A percentile compares a stretch with the other conserved stretches of the same genome.
phyloP scores from a whole-genome alignment of 345 rosid genomes.

The Mercurialis annua region DNA sequence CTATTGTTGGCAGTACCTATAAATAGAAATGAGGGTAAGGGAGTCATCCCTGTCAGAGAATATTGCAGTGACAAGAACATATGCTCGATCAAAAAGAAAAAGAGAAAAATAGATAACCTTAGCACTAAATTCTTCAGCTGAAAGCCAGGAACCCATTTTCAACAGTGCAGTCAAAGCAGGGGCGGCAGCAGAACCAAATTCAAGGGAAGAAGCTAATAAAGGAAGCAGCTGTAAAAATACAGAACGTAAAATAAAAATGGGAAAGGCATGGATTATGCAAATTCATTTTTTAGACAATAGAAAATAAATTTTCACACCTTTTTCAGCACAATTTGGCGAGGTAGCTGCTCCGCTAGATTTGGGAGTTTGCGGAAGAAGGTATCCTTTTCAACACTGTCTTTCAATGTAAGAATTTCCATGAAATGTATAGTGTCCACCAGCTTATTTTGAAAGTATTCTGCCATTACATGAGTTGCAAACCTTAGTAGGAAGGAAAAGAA shows the following conservation, averaged over 20 bases:
- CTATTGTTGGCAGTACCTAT: constrained; percentile 82
- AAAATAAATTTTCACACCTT: constrained; percentile 51
- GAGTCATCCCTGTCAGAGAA: not conserved
- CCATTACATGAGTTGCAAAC: constrained; percentile 28
- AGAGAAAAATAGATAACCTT: constrained; percentile 47
- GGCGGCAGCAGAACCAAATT: constrained; percentile 97
- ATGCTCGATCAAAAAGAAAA: constrained; percentile 1
- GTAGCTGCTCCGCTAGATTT: constrained; percentile 95
- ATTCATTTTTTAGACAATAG: constrained; percentile 15
- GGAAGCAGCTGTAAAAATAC: constrained; percentile 83
- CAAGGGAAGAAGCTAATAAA: constrained; percentile 92
- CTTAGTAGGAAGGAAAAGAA: not conserved
- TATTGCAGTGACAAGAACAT: not conserved
- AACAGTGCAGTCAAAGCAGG: constrained; percentile 85
- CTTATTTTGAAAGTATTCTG: constrained; percentile 98
- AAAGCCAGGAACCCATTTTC: constrained; percentile 97
- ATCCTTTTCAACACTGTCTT: constrained; percentile 95
- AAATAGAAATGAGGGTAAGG: constrained; percentile 9
- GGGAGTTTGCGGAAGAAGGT: constrained; percentile 97
- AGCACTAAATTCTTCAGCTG: constrained; percentile 75
- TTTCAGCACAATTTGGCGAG: constrained; percentile 91
- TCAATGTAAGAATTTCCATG: constrained; percentile 93
- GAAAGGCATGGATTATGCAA: constrained; percentile 8
- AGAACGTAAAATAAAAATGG: constrained; percentile 25
- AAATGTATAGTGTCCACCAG: constrained; percentile 99